Evolutionary conservation across 306 rosid species (phyloP).

Genomic region (Styphnolobium japonicum): DNA sequence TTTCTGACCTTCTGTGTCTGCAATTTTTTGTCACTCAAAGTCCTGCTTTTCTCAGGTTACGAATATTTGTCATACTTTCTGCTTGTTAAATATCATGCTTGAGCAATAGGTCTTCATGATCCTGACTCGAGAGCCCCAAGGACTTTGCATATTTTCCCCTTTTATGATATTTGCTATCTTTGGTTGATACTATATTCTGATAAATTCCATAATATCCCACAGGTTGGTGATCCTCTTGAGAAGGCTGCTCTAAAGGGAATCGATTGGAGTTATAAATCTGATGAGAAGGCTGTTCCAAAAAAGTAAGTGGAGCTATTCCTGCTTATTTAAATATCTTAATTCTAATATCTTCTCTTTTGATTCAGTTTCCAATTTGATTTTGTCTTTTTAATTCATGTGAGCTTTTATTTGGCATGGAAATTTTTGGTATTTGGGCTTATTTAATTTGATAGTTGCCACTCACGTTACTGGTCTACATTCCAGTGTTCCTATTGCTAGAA

Average conservation of each 20-base stretch:
- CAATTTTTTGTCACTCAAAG: neutral
- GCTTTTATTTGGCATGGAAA: neutral
- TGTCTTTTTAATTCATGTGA: neutral
- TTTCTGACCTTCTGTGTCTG: neutral
- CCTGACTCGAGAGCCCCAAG: neutral
- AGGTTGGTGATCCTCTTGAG: constrained; percentile 99
- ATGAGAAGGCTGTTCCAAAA: constrained; percentile 93
- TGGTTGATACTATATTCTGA: constrained; percentile 1
- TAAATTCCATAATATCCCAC: constrained; percentile 29
- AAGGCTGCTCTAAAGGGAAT: constrained; percentile 98
- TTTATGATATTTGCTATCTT: neutral
- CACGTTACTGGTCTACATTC: constrained; percentile 1
- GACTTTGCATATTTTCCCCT: constrained; percentile 6
- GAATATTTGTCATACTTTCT: neutral
- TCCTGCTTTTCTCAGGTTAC: neutral
- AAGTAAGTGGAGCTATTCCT: constrained; percentile 48
- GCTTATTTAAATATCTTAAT: constrained; percentile 2
- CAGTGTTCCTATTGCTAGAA: neutral
- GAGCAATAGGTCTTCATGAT: neutral
- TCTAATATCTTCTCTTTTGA: constrained; percentile 10
- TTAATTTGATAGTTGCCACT: constrained; percentile 15
- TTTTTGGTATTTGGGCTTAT: neutral
- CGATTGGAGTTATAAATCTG: constrained; percentile 94
- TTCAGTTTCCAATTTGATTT: neutral
- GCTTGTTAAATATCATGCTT: neutral